Evolutionary conservation across 768 basidiomycete species (phyloP), one percentile per base, ranked within the genome.

Genomic region (Serendipita sp.): DNA sequence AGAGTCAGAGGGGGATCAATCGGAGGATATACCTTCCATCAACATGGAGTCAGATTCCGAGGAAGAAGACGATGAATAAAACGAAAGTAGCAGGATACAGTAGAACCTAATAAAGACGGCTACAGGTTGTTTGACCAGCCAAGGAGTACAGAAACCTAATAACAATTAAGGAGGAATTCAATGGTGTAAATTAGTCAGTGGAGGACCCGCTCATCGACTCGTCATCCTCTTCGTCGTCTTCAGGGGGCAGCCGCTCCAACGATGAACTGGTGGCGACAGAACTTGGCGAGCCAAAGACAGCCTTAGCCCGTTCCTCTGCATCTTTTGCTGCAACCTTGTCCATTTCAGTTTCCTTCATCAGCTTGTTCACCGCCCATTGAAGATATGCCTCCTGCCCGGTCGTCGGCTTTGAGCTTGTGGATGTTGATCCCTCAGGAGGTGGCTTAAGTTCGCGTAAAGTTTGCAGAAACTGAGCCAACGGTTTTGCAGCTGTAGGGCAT

Each of bases 361-460:
- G 70, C 70, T 82, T 80, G 20, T 75, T 74, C 1, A 83, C 74
- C 0, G 85, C 88, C 90, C 90, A 93, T 64, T 82, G 82, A 3
- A 85, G 69, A 70, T 92, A 93, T 3, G 87, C 89, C 1, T 79
- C 77, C 69, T 81, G 80, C 70, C 79, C 82, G 41, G 81, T 80
- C 73, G 91, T 88, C 89, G 90, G 92, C 9, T 88, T 88, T 0
- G 86, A 83, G 0, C 83, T 81, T 63, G 83, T 80, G 17, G 66
- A 26, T 31, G 67, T 68, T 26, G 71, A 71, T 50, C 50, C 61
- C 45, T 62, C 42, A 3, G 64, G 53, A 28, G 62, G 48, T 51
- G 61, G 26, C 9, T n/a, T 75, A 65, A 42, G 76, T 72, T 34
- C 75, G 68, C 24, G 76, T 71, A 9, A 74, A 70, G 26, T 76